Evolutionary conservation across 176 grass and related monocot species (phyloP).

Genomic region (Melocanna baccifera): DNA sequence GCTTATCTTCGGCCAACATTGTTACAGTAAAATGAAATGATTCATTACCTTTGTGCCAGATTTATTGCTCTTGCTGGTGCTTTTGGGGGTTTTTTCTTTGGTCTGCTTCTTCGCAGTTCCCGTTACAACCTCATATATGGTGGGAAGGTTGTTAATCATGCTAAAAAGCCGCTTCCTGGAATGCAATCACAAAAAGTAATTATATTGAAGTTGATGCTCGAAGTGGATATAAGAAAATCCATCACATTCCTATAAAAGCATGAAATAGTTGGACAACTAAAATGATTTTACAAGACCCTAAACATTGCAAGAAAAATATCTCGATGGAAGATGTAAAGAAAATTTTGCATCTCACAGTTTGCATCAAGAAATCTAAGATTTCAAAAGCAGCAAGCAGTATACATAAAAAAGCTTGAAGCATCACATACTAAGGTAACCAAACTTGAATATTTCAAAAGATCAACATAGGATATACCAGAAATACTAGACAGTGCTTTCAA

Average conservation of each 20-base stretch:
- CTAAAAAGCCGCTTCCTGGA: constrained; percentile 87
- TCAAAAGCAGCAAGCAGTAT: neutral
- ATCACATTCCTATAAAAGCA: neutral
- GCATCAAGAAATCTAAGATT: neutral
- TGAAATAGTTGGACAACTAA: neutral
- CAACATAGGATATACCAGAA: neutral
- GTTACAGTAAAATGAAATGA: constrained; percentile 6
- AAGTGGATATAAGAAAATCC: neutral
- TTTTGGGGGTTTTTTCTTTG: constrained; percentile 79
- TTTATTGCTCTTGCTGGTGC: constrained; percentile 78
- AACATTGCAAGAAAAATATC: neutral
- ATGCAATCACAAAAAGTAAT: neutral
- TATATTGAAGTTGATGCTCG: neutral
- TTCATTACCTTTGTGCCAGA: constrained; percentile 61
- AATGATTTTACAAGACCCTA: neutral
- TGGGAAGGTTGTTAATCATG: constrained; percentile 96
- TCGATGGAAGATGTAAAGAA: neutral
- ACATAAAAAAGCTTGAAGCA: neutral
- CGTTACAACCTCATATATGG: constrained; percentile 95
- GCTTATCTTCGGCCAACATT: neutral
- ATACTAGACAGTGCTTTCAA: constrained; percentile 2
- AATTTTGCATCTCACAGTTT: neutral
- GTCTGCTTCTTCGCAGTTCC: constrained; percentile 76
- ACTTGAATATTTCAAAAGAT: constrained; percentile 4
- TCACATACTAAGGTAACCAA: neutral